Conservation (phyloP, 441 rosid genomes). For the Brassica balearica region DNA sequence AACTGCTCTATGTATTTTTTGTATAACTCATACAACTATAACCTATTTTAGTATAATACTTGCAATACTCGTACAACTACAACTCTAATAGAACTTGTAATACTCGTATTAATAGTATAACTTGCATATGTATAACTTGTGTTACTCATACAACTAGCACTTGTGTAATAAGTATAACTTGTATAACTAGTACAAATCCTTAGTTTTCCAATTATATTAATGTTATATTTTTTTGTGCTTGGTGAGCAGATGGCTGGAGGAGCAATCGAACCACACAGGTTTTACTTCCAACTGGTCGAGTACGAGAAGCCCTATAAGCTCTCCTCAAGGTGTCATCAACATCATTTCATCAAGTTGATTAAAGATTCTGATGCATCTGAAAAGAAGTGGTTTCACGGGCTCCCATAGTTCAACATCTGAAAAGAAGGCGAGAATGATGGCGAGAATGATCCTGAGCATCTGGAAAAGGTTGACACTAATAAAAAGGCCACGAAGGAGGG, state of each 20-base stretch:
- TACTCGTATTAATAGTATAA: not conserved
- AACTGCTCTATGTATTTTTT: not conserved
- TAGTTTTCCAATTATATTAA: not conserved
- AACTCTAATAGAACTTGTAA: not conserved
- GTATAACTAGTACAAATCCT: not conserved
- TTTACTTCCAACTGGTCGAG: not conserved
- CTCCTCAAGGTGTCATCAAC: not conserved
- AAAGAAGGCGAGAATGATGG: not conserved
- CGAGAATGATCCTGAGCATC: not conserved
- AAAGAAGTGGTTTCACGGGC: not conserved
- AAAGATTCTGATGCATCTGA: not conserved
- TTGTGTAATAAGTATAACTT: not conserved
- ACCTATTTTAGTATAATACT: not conserved
- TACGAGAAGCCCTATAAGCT: not conserved
- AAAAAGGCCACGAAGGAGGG: not conserved
- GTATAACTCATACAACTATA: not conserved
- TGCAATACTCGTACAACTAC: not conserved
- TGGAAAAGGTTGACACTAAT: not conserved
- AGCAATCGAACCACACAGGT: not conserved
- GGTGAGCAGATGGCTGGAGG: not conserved
- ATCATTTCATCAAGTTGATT: not conserved
- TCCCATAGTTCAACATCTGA: not conserved
- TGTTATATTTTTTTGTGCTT: not conserved
- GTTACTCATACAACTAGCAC: not conserved
- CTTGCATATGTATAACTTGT: not conserved